Percentiles rank a stretch among this genome's conserved stretches.
phyloP scores from a whole-genome alignment of 179 eudicot genomes.

The Spergularia azorica region DNA sequence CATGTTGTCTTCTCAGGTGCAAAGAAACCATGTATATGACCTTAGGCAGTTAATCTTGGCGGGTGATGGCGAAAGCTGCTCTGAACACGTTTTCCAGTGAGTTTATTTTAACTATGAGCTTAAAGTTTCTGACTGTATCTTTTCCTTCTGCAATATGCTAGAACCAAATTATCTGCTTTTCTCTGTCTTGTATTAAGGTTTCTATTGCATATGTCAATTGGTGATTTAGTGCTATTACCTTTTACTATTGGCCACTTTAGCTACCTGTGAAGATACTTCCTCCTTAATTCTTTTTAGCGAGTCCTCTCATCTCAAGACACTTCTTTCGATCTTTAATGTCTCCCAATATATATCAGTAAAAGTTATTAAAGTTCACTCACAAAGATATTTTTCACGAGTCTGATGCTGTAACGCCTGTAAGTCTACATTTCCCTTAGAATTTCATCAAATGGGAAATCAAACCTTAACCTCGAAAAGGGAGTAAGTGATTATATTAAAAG shows the following conservation, averaged over 20 bases:
- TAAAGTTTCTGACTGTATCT: background rate
- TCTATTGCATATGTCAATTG: no score
- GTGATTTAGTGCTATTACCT: background rate
- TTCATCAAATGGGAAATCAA: no score
- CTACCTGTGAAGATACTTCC: background rate
- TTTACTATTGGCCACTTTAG: background rate
- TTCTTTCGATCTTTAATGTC: no score
- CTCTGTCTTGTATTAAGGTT: background rate
- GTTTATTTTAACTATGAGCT: constrained; percentile 25
- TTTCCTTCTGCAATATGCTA: constrained; percentile 2
- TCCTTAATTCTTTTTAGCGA: background rate
- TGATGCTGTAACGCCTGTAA: no score
- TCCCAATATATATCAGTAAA: no score
- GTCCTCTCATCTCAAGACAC: no score
- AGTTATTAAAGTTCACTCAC: no score
- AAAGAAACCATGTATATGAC: constrained; percentile 92
- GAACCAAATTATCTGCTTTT: background rate
- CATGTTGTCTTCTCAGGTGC: constrained; percentile 60
- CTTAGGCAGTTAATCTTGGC: constrained; percentile 83
- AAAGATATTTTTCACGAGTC: no score
- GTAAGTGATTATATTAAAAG: no score
- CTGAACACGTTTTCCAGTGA: constrained; percentile 83
- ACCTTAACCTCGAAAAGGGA: no score
- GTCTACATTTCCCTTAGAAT: no score
- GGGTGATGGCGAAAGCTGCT: constrained; percentile 82